Evolutionary conservation across 768 basidiomycete species (phyloP).

Genomic region (Glaciozyma martinii): DNA sequence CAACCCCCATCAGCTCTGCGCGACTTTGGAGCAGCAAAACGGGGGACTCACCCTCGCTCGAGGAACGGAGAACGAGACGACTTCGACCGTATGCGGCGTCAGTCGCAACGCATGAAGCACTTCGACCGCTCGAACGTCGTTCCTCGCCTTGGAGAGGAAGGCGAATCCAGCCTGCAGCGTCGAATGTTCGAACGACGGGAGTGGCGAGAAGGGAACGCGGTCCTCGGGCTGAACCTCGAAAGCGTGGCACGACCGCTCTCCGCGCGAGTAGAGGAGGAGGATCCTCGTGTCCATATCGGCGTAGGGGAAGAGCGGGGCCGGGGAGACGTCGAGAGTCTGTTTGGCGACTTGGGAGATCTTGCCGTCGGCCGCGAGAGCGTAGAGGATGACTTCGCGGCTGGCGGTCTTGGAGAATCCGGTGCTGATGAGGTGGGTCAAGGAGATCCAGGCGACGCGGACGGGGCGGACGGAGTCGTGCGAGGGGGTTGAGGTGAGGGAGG

Average conservation of each 20-base stretch:
- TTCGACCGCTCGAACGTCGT: slow-evolving; percentile 40
- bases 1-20: background rate
- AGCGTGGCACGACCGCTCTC: slow-evolving; percentile 38
- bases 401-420: slow-evolving; percentile 41
- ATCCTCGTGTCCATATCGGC: slow-evolving; percentile 41
- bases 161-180: slow-evolving; percentile 37
- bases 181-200: slow-evolving; percentile 38
- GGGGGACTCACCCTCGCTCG: slow-evolving; percentile 36
- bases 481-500: slow-evolving; percentile 19
- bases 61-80: slow-evolving; percentile 39
- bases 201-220: slow-evolving; percentile 32
- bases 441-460: slow-evolving; percentile 39
- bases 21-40: background rate
- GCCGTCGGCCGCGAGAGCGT: slow-evolving; percentile 20
- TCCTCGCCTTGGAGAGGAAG: slow-evolving; percentile 38
- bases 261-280: slow-evolving; percentile 40
- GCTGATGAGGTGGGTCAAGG: slow-evolving; percentile 34
- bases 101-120: slow-evolving; percentile 36
- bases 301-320: slow-evolving; percentile 39
- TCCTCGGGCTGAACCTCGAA: slow-evolving; percentile 36
- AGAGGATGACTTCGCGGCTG: slow-evolving; percentile 39
- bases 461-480: slow-evolving; percentile 40
- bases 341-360: slow-evolving; percentile 27
- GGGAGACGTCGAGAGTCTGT: slow-evolving; percentile 39
- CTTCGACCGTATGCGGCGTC: slow-evolving; percentile 38